Evolutionary conservation across 495 filamentous ascomycete genomes (phyloP), one percentile per base, ranked within the genome.

Genomic region (Chaetomium fimeti): DNA sequence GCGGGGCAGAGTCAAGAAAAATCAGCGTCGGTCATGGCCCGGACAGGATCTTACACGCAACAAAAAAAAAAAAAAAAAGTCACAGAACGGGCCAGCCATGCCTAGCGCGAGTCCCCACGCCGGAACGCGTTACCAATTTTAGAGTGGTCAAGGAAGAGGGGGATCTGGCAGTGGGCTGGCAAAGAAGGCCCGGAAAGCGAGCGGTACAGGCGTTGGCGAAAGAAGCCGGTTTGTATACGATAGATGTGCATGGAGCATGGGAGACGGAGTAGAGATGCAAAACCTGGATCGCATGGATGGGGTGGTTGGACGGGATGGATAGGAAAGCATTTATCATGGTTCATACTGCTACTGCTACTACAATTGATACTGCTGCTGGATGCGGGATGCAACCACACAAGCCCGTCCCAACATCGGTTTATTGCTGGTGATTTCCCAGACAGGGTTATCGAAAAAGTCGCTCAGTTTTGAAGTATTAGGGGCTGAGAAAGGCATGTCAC

Each of bases 221-320:
- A 4, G 4, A 49, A 8, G n/a, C 15, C 40, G 20, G 13, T 15
- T 47, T 48, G 42, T 59, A 60, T 60, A 60, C 57, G 42, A 60
- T 60, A 60, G 27, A 24, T 47, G 57, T 60, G 57, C 32, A 45
- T 32, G 15, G 27, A 32, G 6, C 36, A 25, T 32, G 32, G 32
- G 22, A 40, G 32, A 22, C 40, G 20, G 54, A 57, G n/a, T 57
- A 40, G 11, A 22, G 32, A 28, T 38, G 56, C 38, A 18, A 60
- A 48, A 47, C 27, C 57, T n/a, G 57, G 57, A 60, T 60, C 57
- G 57, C 57, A 60, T 60, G 57, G 42, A 48, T 29, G 27, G 42
- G 42, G 20, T 32, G 22, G 29, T 36, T 1, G 53, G 28, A 22
- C 3, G 8, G 42, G 29, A 55, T 3, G 53, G 28, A 22, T 22